These are phyloP conservation scores for Cicer pinnatifidum DNA, from an alignment of 306 rosid species.

Conservation along the genomic window DNA sequence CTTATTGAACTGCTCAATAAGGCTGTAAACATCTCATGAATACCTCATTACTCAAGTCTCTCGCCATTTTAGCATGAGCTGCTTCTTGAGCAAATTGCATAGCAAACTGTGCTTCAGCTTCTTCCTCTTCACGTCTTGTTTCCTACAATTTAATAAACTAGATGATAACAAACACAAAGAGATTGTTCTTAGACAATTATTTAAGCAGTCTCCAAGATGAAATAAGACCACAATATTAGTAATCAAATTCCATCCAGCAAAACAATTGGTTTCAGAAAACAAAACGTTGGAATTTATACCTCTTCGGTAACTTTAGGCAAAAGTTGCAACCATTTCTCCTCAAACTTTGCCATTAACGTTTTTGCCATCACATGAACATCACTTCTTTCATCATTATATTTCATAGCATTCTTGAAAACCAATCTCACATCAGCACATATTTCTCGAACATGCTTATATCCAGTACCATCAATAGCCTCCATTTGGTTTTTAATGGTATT, in stretches of 20 bases:
- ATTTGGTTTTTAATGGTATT: slow-evolving; percentile 86
- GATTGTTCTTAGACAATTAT: background rate
- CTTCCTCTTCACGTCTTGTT: slow-evolving; percentile 76
- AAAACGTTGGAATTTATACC: slow-evolving; percentile 51
- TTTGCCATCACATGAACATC: slow-evolving; percentile 94
- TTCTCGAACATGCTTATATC: slow-evolving; percentile 82
- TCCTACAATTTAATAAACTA: slow-evolving; percentile 60
- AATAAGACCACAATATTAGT: slow-evolving; percentile 10
- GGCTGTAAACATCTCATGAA: slow-evolving; percentile 29
- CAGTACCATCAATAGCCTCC: slow-evolving; percentile 86
- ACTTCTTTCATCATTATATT: slow-evolving; percentile 82
- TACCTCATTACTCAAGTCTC: slow-evolving; percentile 83
- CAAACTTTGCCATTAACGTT: slow-evolving; percentile 79
- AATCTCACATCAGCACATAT: slow-evolving; percentile 80
- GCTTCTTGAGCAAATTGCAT: slow-evolving; percentile 87
- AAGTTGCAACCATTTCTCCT: slow-evolving; percentile 91
- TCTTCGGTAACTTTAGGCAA: slow-evolving; percentile 87
- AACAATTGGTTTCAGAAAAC: slow-evolving; percentile 17
- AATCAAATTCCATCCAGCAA: slow-evolving; percentile 29
- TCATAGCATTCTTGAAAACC: slow-evolving; percentile 89
- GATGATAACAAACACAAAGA: slow-evolving; percentile 35
- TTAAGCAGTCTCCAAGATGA: background rate
- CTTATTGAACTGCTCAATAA: slow-evolving; percentile 30
- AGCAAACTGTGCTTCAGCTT: slow-evolving; percentile 71
- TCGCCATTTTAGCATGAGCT: slow-evolving; percentile 78